Evolutionary conservation across 2,329 filamentous ascomycete genomes (phyloP).

Genomic region (Malbranchea cinnamomea): DNA sequence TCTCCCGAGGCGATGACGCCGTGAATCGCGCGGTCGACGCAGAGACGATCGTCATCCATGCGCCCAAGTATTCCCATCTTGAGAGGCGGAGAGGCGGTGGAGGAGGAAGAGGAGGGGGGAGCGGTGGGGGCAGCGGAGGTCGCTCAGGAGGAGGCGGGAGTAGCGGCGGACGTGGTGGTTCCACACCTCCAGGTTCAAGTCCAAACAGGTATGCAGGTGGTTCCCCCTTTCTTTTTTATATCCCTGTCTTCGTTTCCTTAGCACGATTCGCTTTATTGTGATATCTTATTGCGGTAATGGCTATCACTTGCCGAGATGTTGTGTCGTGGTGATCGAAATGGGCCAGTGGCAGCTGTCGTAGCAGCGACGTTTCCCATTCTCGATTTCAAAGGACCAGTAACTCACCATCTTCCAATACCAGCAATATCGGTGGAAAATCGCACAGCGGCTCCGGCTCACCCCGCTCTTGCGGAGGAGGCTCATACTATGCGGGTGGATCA

Average conservation of each 20-base stretch:
- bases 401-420: conserved; percentile 4
- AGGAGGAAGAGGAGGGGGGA: conserved; percentile 14
- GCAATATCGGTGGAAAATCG: conserved; percentile 10
- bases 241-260: too few relatives aligned
- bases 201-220: conserved; percentile 2
- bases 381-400: neutral
- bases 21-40: conserved; percentile 2
- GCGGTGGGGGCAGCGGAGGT: conserved; percentile 12
- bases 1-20: conserved; percentile 12
- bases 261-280: too few relatives aligned
- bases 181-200: conserved; percentile 10
- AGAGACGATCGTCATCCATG: conserved; percentile 4
- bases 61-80: conserved; percentile 16
- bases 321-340: too few relatives aligned
- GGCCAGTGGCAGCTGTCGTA: too few relatives aligned
- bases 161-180: conserved; percentile 12
- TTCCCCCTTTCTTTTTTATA: too few relatives aligned
- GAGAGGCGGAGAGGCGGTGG: conserved; percentile 37
- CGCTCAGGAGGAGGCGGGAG: conserved; percentile 6
- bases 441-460: conserved; percentile 11
- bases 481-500: conserved; percentile 42
- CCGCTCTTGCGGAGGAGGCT: conserved; percentile 35
- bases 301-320: too few relatives aligned
- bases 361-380: too few relatives aligned
- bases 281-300: too few relatives aligned